phyloP scores from a whole-genome alignment of 306 rosid genomes.

The Delonix regia region DNA sequence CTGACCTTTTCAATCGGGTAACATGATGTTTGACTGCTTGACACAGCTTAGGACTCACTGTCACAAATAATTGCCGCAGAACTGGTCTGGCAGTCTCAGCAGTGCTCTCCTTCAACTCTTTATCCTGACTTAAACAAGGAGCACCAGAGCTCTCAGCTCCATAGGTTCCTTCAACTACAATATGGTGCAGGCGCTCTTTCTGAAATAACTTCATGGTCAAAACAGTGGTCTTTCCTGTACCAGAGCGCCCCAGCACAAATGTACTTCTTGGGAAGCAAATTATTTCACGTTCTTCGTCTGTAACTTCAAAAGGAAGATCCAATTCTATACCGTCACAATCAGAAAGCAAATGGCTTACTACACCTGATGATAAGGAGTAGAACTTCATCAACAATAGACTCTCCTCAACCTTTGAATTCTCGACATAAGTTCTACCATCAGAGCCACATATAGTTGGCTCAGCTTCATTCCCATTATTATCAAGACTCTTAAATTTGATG shows the following conservation, averaged over 20 bases:
- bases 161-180: slow-evolving; percentile 33
- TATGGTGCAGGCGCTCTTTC: slow-evolving; percentile 54
- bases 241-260: slow-evolving; percentile 74
- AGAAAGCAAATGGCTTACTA: slow-evolving; percentile 37
- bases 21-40: slow-evolving; percentile 59
- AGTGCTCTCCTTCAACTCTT: slow-evolving; percentile 6
- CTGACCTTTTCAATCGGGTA: slow-evolving; percentile 58
- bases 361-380: slow-evolving; percentile 47
- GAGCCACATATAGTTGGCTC: slow-evolving; percentile 23
- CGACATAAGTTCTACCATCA: slow-evolving; percentile 44
- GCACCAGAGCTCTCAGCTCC: background rate
- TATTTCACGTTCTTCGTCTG: slow-evolving; percentile 52
- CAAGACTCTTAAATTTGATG: slow-evolving; percentile 32
- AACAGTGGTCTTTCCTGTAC: slow-evolving; percentile 82
- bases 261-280: slow-evolving; percentile 48
- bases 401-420: slow-evolving; percentile 60
- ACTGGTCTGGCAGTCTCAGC: slow-evolving; percentile 23
- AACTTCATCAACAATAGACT: slow-evolving; percentile 72
- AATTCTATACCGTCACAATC: slow-evolving; percentile 46
- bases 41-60: slow-evolving; percentile 69
- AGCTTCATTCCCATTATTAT: background rate
- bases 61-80: slow-evolving; percentile 66
- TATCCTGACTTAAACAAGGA: background rate
- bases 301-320: slow-evolving; percentile 64
- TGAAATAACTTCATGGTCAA: slow-evolving; percentile 60